Evolutionary conservation across 2,329 filamentous ascomycete species (phyloP).

Genomic region (Aspergillus bombycis): DNA sequence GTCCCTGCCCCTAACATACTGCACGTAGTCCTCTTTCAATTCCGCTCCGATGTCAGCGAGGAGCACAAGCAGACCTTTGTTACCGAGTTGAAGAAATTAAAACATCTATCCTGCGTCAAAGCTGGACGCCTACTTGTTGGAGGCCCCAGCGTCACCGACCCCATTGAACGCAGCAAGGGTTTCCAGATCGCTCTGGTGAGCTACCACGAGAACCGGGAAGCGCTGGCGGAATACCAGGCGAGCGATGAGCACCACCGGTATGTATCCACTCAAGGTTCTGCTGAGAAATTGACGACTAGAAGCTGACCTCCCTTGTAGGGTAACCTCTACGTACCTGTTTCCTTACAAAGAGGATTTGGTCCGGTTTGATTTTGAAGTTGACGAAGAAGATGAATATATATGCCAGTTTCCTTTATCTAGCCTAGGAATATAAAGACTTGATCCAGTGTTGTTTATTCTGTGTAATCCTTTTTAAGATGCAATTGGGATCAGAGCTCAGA

Average conservation of each 20-base stretch:
- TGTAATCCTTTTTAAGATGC: background rate
- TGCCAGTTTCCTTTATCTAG: slow-evolving; percentile 14
- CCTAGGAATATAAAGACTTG: background rate
- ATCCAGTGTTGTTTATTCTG: background rate
- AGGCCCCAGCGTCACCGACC: slow-evolving; percentile 56
- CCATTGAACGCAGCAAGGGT: slow-evolving; percentile 57
- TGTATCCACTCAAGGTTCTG: background rate
- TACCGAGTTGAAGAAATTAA: slow-evolving; percentile 54
- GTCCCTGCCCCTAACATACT: background rate
- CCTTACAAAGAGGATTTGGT: slow-evolving; percentile 58
- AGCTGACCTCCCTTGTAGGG: slow-evolving; percentile 37
- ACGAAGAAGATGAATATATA: slow-evolving; percentile 38
- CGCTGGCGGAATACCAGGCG: slow-evolving; percentile 56
- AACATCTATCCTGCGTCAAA: slow-evolving; percentile 52
- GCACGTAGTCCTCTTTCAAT: slow-evolving; percentile 57
- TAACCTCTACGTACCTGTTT: slow-evolving; percentile 55
- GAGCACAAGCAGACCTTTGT: slow-evolving; percentile 52
- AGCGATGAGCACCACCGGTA: slow-evolving; percentile 57
- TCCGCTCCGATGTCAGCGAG: slow-evolving; percentile 45
- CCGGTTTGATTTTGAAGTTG: slow-evolving; percentile 58
- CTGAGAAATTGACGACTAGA: background rate
- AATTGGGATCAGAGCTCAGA: background rate
- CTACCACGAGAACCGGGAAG: slow-evolving; percentile 52
- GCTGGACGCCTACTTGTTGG: slow-evolving; percentile 55
- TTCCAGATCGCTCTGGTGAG: slow-evolving; percentile 57